These are phyloP conservation scores for Coelastrella sp. DNA, from an alignment of 139 green algal species.

Conservation along the genomic window DNA sequence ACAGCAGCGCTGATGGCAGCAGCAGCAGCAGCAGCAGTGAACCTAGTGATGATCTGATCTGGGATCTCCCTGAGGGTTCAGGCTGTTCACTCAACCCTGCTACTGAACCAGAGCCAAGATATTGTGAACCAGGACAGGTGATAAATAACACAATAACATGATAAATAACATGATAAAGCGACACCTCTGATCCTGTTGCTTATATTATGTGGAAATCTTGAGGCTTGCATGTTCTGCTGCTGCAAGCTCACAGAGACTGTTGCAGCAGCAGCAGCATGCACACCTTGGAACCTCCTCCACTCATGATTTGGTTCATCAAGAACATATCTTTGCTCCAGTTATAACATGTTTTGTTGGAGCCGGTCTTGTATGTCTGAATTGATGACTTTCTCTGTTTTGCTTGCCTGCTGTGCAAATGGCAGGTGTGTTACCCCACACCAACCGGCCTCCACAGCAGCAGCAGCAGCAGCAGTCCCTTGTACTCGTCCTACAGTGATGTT, in stretches of 20 bases:
- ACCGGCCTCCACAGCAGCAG: background rate
- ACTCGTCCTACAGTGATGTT: background rate
- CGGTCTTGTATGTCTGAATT: too few species aligned
- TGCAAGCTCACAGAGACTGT: too few species aligned
- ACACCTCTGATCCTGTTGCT: too few species aligned
- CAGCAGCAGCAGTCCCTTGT: background rate
- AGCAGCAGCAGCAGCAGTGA: conserved; percentile 20
- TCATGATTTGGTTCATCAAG: too few species aligned
- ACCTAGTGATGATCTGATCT: background rate
- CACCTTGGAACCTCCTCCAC: too few species aligned
- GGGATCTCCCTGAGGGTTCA: conserved; percentile 22
- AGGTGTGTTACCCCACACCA: background rate
- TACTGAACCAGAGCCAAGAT: conserved; percentile 2
- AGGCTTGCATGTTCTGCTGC: too few species aligned
- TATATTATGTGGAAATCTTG: too few species aligned
- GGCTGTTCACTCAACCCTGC: conserved; percentile 11
- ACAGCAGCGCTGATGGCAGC: background rate
- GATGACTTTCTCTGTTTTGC: too few species aligned
- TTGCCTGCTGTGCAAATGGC: too few species aligned
- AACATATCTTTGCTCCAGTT: too few species aligned
- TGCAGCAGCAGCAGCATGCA: too few species aligned
- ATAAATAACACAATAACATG: background rate
- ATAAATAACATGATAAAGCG: background rate
- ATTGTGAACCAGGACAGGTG: conserved; percentile 23
- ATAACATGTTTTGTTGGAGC: too few species aligned